Conservation (phyloP, 2,329 filamentous ascomycete genomes). For the Fusarium concolor region DNA sequence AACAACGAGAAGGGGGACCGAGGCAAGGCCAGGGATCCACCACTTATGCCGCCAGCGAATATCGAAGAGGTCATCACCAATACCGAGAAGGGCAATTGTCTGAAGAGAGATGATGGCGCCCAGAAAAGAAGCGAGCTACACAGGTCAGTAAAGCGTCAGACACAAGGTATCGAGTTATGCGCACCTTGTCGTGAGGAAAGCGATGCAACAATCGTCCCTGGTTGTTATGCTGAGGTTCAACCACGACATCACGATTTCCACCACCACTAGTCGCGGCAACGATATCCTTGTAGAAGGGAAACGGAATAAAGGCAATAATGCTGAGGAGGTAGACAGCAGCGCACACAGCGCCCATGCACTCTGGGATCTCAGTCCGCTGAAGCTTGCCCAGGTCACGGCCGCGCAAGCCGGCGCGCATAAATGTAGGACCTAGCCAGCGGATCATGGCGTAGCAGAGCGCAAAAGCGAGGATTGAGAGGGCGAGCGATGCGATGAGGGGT, state of each 20-base stretch:
- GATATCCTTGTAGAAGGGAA: conserved; percentile 98
- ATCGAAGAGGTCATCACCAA: conserved; percentile 96
- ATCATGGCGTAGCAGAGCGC: conserved; percentile 85
- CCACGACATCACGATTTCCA: conserved; percentile 87
- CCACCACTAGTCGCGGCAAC: conserved; percentile 94
- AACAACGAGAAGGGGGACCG: conserved; percentile 92
- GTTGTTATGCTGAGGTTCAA: conserved; percentile 78
- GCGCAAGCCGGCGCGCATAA: conserved; percentile 88
- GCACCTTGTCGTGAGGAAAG: conserved; percentile 94
- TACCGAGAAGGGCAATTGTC: conserved; percentile 88
- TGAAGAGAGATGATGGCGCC: conserved; percentile 94
- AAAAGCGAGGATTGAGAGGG: conserved; percentile 88
- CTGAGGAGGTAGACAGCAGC: conserved; percentile 91
- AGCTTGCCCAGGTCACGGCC: conserved; percentile 86
- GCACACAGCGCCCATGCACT: conserved; percentile 95
- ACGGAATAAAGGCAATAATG: conserved; percentile 93
- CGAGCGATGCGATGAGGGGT: conserved; percentile 87
- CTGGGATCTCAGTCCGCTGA: conserved; percentile 81
- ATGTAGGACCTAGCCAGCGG: conserved; percentile 90
- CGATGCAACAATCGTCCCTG: conserved; percentile 87
- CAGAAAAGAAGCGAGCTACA: conserved; percentile 89
- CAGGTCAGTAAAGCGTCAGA: background rate
- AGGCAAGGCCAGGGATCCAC: conserved; percentile 93
- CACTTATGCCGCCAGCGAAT: conserved; percentile 99
- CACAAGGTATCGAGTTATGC: background rate